Evolutionary conservation across 768 basidiomycete species (phyloP).

Genomic region (Strobilomyces dryophilus): DNA sequence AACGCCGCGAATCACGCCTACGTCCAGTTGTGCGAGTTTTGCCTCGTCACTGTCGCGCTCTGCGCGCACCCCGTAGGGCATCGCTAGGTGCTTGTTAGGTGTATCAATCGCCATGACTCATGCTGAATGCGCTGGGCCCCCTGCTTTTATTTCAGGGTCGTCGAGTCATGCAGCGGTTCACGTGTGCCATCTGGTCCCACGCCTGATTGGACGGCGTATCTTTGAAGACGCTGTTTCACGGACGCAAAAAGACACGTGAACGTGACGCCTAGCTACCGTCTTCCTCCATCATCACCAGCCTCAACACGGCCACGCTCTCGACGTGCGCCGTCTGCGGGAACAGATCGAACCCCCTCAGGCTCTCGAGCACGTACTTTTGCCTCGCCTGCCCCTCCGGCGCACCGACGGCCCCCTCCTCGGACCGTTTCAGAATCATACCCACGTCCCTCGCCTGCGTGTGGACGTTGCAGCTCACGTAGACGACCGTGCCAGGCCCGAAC

Average conservation of each 20-base stretch:
- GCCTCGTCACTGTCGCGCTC: neutral
- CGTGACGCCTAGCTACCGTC: neutral
- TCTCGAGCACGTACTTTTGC: conserved; percentile 72
- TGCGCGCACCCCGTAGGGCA: neutral
- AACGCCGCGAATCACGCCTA: conserved; percentile 8
- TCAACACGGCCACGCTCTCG: conserved; percentile 72
- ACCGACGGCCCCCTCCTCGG: conserved; percentile 34
- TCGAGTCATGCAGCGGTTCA: neutral
- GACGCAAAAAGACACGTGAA: neutral
- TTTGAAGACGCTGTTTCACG: too few relatives aligned
- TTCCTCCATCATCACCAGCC: conserved; percentile 32
- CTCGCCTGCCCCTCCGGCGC: conserved; percentile 18
- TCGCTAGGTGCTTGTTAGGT: neutral
- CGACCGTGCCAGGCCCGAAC: conserved; percentile 65
- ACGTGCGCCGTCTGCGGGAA: conserved; percentile 98
- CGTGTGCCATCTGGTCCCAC: too few relatives aligned
- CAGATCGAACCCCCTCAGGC: conserved; percentile 84
- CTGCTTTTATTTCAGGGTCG: neutral
- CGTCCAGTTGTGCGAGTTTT: conserved; percentile 13
- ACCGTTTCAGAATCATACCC: conserved; percentile 57
- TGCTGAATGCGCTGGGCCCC: neutral
- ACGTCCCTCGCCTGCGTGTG: conserved; percentile 91
- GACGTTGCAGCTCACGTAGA: conserved; percentile 95
- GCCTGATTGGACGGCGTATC: too few relatives aligned
- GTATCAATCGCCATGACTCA: conserved; percentile 4